A percentile compares a stretch with the other conserved stretches of the same genome.
Evolutionary conservation across 495 filamentous ascomycete species (phyloP).

Genomic region (Paragyromitra xinjiangensis): DNA sequence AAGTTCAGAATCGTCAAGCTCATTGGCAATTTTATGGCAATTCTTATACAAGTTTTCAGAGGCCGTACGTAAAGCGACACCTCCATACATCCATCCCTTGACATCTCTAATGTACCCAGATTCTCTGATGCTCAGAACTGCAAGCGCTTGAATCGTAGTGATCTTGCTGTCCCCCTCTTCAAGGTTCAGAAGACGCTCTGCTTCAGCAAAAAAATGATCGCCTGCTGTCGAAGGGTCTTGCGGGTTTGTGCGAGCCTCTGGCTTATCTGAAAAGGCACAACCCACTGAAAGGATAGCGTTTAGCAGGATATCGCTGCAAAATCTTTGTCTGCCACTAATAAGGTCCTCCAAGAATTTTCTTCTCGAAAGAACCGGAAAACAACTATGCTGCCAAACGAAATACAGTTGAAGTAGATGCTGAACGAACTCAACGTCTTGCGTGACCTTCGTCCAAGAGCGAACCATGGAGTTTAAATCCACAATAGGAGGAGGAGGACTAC

Average conservation of each 20-base stretch:
- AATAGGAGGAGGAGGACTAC: slow-evolving; percentile 31
- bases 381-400: slow-evolving; percentile 81
- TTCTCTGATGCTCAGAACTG: slow-evolving; percentile 73
- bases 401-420: slow-evolving; percentile 72
- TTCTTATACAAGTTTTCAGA: slow-evolving; percentile 71
- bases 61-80: slow-evolving; percentile 70
- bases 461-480: slow-evolving; percentile 11
- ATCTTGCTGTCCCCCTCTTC: slow-evolving; percentile 65
- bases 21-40: slow-evolving; percentile 59
- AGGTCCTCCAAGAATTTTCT: slow-evolving; percentile 76
- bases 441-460: slow-evolving; percentile 68
- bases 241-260: slow-evolving; percentile 68
- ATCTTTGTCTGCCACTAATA: slow-evolving; percentile 64
- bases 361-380: slow-evolving; percentile 73
- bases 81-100: slow-evolving; percentile 71
- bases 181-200: slow-evolving; percentile 65
- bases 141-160: slow-evolving; percentile 80
- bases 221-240: slow-evolving; percentile 72
- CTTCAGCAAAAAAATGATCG: slow-evolving; percentile 75
- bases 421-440: slow-evolving; percentile 66
- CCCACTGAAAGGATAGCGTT: slow-evolving; percentile 76
- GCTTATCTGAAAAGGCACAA: slow-evolving; percentile 75
- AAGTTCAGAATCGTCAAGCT: slow-evolving; percentile 62
- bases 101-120: slow-evolving; percentile 70
- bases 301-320: slow-evolving; percentile 75